Conservation (phyloP, 345 rosid genomes). For the Psidium guajava region DNA sequence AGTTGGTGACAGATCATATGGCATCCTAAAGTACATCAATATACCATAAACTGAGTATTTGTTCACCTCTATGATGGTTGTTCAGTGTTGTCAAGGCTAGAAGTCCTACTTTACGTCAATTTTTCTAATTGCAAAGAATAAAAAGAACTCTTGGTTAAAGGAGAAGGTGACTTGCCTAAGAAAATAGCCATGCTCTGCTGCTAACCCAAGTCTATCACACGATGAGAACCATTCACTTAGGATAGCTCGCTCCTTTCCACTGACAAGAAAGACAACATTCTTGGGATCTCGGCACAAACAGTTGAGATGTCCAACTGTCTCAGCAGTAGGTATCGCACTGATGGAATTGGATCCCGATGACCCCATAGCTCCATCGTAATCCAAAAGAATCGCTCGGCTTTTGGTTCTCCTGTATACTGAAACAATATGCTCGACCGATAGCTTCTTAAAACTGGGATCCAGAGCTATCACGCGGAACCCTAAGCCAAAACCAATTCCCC, state of each 20-base stretch:
- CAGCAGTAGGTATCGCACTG: constrained; percentile 33
- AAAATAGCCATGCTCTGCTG: constrained; percentile 87
- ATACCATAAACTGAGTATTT: not conserved
- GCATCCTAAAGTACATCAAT: not conserved
- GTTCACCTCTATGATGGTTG: not conserved
- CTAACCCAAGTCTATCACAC: constrained; percentile 67
- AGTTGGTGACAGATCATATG: not conserved
- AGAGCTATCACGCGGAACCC: constrained; percentile 81
- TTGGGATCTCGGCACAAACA: constrained; percentile 60
- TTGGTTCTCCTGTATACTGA: constrained; percentile 83
- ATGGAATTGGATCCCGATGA: constrained; percentile 33
- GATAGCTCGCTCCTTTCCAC: constrained; percentile 66
- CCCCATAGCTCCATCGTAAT: constrained; percentile 79
- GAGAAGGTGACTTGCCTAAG: constrained; percentile 34
- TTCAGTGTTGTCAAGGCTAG: not conserved
- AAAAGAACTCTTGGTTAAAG: not conserved
- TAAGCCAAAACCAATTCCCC: constrained; percentile 95
- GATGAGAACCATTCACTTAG: constrained; percentile 68
- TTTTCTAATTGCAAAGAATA: not conserved
- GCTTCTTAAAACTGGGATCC: constrained; percentile 87
- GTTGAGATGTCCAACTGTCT: constrained; percentile 54
- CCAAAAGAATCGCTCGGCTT: constrained; percentile 76
- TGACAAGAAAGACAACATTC: constrained; percentile 78
- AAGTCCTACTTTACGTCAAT: not conserved
- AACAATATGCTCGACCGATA: constrained; percentile 76